These are phyloP conservation scores for Cyberlindnera americana DNA, from an alignment of 805 yeast species.

Conservation along the genomic window DNA sequence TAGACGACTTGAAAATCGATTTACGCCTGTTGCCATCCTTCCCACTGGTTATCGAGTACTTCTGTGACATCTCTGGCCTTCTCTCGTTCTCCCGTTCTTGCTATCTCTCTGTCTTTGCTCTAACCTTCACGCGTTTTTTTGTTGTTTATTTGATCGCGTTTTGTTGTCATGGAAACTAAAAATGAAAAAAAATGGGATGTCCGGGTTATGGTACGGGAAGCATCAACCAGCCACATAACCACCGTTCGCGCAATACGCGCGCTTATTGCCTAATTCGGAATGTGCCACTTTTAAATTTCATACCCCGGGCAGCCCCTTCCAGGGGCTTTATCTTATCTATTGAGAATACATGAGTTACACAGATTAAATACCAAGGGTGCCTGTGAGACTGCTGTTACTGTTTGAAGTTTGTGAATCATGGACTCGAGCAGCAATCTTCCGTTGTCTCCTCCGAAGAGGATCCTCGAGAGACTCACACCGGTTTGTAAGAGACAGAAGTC, in stretches of 20 bases:
- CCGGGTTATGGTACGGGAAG: too few species aligned
- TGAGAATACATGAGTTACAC: too few species aligned
- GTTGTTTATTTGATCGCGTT: not conserved
- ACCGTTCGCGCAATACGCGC: not conserved
- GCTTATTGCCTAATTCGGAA: not conserved
- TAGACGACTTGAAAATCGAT: constrained; percentile 25
- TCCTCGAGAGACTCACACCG: constrained; percentile 7
- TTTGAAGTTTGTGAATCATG: not conserved
- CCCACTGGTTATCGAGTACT: constrained; percentile 17
- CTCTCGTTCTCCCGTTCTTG: not conserved
- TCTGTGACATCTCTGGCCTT: constrained; percentile 19
- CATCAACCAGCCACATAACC: too few species aligned
- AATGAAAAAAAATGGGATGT: too few species aligned
- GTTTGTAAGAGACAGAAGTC: constrained; percentile 3
- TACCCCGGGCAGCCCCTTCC: too few species aligned
- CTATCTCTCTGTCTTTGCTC: not conserved
- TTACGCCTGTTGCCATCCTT: constrained; percentile 23
- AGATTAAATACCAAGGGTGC: not conserved
- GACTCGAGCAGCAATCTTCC: constrained; percentile 3
- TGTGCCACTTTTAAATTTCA: too few species aligned
- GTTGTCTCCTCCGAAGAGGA: constrained; percentile 9
- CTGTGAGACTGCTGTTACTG: not conserved
- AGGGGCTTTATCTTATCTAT: too few species aligned
- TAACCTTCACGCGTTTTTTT: not conserved
- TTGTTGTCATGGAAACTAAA: too few species aligned